Evolutionary conservation across 129 eudicot species (phyloP).

Genomic region (Tagetes erecta): DNA sequence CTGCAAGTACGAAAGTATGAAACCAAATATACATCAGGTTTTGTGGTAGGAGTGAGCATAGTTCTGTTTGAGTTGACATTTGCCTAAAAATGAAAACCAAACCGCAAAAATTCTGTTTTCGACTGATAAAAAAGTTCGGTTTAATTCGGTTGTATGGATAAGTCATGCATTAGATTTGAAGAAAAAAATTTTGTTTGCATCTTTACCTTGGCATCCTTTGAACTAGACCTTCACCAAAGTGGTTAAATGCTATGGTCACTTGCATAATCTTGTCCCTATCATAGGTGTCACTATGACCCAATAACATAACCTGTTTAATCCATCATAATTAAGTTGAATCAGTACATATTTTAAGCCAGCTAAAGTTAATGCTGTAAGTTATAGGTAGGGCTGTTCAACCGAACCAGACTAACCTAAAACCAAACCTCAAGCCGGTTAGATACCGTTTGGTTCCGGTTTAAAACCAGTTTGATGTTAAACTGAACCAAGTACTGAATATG

Average conservation of each 20-base stretch:
- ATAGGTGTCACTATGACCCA: constrained; percentile 16
- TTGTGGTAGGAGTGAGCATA: background rate
- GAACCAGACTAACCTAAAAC: background rate
- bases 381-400: background rate
- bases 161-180: background rate
- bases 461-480: too few species aligned
- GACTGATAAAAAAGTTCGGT: background rate
- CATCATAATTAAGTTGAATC: background rate
- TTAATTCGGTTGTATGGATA: too few species aligned
- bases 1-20: background rate
- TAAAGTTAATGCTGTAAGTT: background rate
- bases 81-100: background rate
- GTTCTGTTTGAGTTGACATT: background rate
- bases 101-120: background rate
- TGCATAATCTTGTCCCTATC: background rate
- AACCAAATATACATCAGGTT: background rate
- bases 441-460: too few species aligned
- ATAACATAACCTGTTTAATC: constrained; percentile 11
- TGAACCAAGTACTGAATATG: too few species aligned
- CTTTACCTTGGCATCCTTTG: constrained; percentile 11
- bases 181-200: background rate
- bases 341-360: background rate
- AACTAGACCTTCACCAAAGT: constrained; percentile 5
- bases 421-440: too few species aligned
- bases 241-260: background rate